phyloP scores from a whole-genome alignment of 2,329 filamentous ascomycete species.

The Didymella arachidicola region DNA sequence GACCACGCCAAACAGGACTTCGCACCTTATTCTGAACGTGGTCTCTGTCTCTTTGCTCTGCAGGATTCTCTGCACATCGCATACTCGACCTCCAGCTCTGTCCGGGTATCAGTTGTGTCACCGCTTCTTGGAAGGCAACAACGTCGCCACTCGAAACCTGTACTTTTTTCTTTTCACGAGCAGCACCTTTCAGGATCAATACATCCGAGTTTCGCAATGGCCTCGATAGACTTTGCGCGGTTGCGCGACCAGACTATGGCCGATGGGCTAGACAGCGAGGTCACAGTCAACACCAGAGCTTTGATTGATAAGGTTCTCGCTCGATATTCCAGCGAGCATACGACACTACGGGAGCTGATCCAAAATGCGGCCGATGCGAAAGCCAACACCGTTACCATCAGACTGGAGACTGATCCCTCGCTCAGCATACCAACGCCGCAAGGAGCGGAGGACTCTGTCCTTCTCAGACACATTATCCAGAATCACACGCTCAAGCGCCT shows the following conservation, averaged over 20 bases:
- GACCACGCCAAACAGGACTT: background rate
- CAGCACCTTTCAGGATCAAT: background rate
- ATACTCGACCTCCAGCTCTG: background rate
- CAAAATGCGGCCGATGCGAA: conserved; percentile 98
- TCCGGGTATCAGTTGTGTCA: background rate
- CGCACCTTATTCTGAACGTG: background rate
- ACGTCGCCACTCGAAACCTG: background rate
- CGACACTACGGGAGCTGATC: conserved; percentile 85
- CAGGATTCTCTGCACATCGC: background rate
- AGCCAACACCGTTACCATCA: conserved; percentile 86
- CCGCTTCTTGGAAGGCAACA: background rate
- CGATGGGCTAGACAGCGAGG: conserved; percentile 91
- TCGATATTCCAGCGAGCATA: conserved; percentile 95
- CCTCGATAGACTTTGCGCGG: conserved; percentile 64
- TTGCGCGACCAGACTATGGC: conserved; percentile 89
- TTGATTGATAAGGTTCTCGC: conserved; percentile 98
- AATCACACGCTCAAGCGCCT: conserved; percentile 87
- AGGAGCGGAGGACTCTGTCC: conserved; percentile 71
- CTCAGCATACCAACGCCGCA: conserved; percentile 73
- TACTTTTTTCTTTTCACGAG: background rate
- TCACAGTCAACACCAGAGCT: conserved; percentile 95
- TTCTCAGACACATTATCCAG: conserved; percentile 81
- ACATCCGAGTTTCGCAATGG: conserved; percentile 32
- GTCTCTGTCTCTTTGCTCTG: background rate
- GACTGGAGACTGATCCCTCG: conserved; percentile 90